Percentiles rank a stretch among this genome's conserved stretches.
These are phyloP conservation scores for Cryptococcus sp. DNA, from an alignment of 1,284 basidiomycete genomes.

Conservation along the genomic window DNA sequence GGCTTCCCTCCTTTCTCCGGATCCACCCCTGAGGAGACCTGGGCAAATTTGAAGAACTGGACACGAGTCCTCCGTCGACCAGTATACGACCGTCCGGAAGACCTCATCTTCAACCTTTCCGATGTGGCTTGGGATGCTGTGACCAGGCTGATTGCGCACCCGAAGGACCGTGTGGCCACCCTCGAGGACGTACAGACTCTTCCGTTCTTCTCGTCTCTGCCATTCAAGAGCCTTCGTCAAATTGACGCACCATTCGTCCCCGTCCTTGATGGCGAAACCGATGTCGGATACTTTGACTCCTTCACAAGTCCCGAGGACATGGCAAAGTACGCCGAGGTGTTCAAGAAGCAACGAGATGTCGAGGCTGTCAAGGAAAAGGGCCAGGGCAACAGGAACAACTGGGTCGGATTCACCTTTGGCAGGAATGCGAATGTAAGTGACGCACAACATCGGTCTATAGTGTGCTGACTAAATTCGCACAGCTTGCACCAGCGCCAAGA, in stretches of 20 bases:
- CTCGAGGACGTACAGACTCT: constrained; percentile 73
- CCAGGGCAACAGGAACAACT: constrained; percentile 57
- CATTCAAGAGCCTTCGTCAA: constrained; percentile 76
- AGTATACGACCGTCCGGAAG: constrained; percentile 93
- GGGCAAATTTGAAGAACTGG: constrained; percentile 99
- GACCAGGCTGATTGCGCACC: constrained; percentile 74
- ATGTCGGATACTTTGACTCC: constrained; percentile 98
- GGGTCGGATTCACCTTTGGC: constrained; percentile 92
- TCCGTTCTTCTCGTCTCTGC: constrained; percentile 77
- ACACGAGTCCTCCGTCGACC: constrained; percentile 84
- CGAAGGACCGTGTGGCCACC: constrained; percentile 74
- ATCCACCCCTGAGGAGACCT: constrained; percentile 93
- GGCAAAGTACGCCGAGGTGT: constrained; percentile 97
- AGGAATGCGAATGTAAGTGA: constrained; percentile 61
- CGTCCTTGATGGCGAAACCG: constrained; percentile 89
- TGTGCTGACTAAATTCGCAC: constrained; percentile 1
- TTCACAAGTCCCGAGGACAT: constrained; percentile 91
- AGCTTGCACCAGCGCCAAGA: constrained; percentile 21
- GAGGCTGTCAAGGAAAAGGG: constrained; percentile 88
- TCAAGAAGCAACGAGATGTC: constrained; percentile 95
- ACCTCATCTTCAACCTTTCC: constrained; percentile 93
- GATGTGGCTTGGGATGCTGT: constrained; percentile 97
- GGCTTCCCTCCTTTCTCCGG: constrained; percentile 99
- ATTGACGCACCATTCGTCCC: constrained; percentile 92
- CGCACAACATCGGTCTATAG: not conserved